A percentile compares a stretch with the other conserved stretches of the same genome.
Conservation (phyloP, 75 land plant species). For the Sequoia sempervirens region DNA sequence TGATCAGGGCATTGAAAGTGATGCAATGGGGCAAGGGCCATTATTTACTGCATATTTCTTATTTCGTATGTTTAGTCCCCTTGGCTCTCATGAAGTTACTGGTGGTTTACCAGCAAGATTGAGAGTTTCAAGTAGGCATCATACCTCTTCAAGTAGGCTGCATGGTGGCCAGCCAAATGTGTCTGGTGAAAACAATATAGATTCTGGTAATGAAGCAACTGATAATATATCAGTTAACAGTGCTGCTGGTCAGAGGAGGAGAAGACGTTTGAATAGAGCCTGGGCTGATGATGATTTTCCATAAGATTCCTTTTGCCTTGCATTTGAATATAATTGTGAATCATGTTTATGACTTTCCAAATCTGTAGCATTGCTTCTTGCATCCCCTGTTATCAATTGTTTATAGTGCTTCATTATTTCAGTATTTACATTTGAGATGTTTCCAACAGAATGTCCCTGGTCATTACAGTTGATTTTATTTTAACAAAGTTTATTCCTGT, state of each 20-base stretch:
- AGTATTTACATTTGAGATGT: background rate
- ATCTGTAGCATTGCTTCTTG: background rate
- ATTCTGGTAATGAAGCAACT: background rate
- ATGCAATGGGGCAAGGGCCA: slow-evolving; percentile 28
- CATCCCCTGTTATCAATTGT: background rate
- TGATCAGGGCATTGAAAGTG: slow-evolving; percentile 23
- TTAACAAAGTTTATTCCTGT: background rate
- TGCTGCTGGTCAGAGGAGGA: background rate
- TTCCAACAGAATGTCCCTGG: background rate
- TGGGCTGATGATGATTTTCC: background rate
- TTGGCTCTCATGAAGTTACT: slow-evolving; percentile 15
- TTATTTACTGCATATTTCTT: slow-evolving; percentile 63
- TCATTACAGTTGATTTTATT: background rate
- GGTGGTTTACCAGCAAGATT: slow-evolving; percentile 18
- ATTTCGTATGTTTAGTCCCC: slow-evolving; percentile 66
- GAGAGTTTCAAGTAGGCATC: slow-evolving; percentile 11
- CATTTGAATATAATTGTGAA: background rate
- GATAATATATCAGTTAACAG: background rate
- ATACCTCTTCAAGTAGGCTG: background rate
- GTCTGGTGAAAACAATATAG: background rate
- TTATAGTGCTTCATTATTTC: slow-evolving; percentile 1
- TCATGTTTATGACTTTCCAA: background rate
- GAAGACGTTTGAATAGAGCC: background rate
- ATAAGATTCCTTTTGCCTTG: background rate
- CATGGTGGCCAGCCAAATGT: background rate